Percentiles rank a stretch among this genome's conserved stretches.
Conservation (phyloP, 2,329 filamentous ascomycete genomes). For the Colletotrichum sp. region DNA sequence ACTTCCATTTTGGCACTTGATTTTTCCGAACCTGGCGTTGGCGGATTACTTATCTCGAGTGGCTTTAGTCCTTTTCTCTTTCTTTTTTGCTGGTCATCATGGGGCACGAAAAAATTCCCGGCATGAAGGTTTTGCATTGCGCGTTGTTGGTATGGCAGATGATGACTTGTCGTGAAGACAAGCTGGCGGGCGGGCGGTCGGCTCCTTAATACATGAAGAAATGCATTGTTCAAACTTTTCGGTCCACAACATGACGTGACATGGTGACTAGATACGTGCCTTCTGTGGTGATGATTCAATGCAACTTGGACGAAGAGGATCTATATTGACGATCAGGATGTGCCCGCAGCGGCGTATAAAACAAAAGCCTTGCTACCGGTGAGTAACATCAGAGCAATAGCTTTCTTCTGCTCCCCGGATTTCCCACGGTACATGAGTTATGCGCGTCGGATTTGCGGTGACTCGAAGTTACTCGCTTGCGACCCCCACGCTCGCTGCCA, state of each 20-base stretch:
- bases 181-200: conserved; percentile 8
- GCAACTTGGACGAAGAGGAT: not conserved
- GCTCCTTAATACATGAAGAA: conserved; percentile 23
- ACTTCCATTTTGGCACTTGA: not conserved
- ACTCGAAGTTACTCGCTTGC: not conserved
- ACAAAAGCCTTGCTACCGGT: not conserved
- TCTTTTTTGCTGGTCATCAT: conserved; percentile 6
- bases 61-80: not conserved
- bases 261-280: not conserved
- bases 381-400: not conserved
- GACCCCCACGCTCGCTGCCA: not conserved
- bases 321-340: not conserved
- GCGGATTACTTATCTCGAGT: not conserved
- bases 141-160: conserved; percentile 1
- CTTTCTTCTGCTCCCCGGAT: not conserved
- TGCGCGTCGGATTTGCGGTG: not conserved
- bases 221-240: not conserved
- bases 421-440: not conserved
- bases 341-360: not conserved
- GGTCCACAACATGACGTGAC: not conserved
- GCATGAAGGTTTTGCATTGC: conserved; percentile 16
- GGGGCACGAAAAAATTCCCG: conserved; percentile 17
- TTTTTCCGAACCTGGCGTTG: conserved; percentile 5
- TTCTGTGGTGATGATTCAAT: not conserved
- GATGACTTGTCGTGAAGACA: conserved; percentile 15